Evolutionary conservation across 495 filamentous ascomycete species (phyloP).

Genomic region (Aspergillus hancockii): DNA sequence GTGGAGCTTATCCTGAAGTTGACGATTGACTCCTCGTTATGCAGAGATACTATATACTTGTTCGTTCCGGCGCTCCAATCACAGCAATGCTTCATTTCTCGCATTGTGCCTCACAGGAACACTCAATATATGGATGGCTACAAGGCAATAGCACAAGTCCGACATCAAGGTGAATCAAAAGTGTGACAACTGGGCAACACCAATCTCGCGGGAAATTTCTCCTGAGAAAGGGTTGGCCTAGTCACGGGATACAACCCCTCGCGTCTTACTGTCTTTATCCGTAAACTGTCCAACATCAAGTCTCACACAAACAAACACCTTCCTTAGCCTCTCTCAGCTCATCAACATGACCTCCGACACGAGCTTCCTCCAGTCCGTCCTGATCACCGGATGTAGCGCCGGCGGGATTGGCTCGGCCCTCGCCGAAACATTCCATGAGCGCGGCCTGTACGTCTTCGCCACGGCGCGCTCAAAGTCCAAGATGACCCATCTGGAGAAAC

Average conservation of each 20-base stretch:
- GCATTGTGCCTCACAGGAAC: too few species aligned
- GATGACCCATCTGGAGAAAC: conserved; percentile 26
- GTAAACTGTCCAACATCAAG: too few species aligned
- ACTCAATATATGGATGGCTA: too few species aligned
- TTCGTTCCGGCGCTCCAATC: too few species aligned
- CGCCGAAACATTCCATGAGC: conserved; percentile 38
- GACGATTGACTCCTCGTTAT: too few species aligned
- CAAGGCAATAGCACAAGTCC: too few species aligned
- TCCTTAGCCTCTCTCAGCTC: neutral
- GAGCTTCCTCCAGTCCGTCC: conserved; percentile 26
- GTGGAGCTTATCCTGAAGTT: too few species aligned
- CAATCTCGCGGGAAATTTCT: too few species aligned
- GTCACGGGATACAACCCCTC: neutral
- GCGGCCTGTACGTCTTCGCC: conserved; percentile 34
- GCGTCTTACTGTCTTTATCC: neutral
- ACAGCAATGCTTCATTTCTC: too few species aligned
- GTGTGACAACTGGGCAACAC: neutral
- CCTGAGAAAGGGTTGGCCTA: too few species aligned
- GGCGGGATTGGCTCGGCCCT: conserved; percentile 47
- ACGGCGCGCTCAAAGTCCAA: conserved; percentile 35
- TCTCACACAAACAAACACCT: neutral
- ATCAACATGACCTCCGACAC: neutral
- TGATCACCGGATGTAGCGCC: conserved; percentile 53
- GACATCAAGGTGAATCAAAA: too few species aligned
- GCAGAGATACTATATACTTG: too few species aligned